A percentile compares a stretch with the other conserved stretches of the same genome.
Conservation (phyloP, 305 asterid species). For the Fraxinus latifolia region DNA sequence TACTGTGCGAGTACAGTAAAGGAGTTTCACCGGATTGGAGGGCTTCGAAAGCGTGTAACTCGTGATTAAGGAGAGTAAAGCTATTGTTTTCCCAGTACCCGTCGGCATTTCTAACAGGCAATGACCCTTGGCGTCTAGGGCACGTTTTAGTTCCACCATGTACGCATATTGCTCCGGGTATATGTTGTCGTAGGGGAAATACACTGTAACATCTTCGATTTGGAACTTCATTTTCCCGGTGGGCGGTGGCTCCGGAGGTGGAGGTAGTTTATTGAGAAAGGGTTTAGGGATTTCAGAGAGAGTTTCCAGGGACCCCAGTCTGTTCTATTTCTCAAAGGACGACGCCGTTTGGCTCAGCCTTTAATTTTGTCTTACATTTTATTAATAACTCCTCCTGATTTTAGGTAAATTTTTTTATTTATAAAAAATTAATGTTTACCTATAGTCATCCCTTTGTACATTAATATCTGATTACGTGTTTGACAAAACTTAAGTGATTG, state of each 20-base stretch:
- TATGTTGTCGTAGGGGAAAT: slow-evolving; percentile 90
- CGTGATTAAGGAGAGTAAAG: slow-evolving; percentile 80
- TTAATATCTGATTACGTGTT: background rate
- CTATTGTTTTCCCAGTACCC: slow-evolving; percentile 92
- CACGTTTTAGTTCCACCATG: slow-evolving; percentile 93
- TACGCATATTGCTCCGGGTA: slow-evolving; percentile 92
- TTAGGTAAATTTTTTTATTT: background rate
- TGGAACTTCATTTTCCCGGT: slow-evolving; percentile 68
- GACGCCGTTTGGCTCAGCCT: background rate
- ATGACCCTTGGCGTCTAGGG: slow-evolving; percentile 93
- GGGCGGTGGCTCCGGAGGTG: slow-evolving; percentile 13
- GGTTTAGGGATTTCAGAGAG: background rate
- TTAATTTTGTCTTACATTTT: background rate
- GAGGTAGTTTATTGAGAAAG: background rate
- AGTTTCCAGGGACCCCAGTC: background rate
- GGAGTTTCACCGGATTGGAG: slow-evolving; percentile 64
- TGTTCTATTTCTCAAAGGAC: background rate
- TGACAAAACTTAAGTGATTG: background rate
- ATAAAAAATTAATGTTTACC: background rate
- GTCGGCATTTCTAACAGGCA: slow-evolving; percentile 97
- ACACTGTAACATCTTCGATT: slow-evolving; percentile 88
- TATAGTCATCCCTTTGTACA: background rate
- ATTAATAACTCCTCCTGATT: no score
- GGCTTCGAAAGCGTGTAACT: slow-evolving; percentile 78
- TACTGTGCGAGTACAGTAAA: slow-evolving; percentile 94